These are phyloP conservation scores for Conoideocrella luteorostrata DNA, from an alignment of 2,329 filamentous ascomycete genomes.

Conservation along the genomic window DNA sequence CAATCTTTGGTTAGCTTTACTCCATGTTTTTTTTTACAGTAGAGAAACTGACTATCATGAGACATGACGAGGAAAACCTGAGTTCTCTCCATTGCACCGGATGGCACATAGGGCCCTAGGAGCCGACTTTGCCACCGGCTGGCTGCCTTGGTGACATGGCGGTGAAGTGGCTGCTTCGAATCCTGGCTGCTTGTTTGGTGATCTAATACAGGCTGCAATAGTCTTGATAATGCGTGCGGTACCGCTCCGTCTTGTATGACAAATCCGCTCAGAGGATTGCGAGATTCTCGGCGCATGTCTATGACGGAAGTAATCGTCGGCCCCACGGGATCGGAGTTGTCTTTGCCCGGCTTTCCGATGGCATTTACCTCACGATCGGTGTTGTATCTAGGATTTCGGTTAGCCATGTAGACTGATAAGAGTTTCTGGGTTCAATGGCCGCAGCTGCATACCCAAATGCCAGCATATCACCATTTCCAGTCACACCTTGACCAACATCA, in stretches of 20 bases:
- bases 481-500: constrained; percentile 52
- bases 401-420: no score
- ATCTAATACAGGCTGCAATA: constrained; percentile 53
- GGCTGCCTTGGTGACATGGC: constrained; percentile 8
- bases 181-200: constrained; percentile 28
- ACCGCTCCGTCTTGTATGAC: constrained; percentile 59
- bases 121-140: constrained; percentile 39
- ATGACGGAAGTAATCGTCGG: constrained; percentile 59
- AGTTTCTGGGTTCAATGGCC: no score
- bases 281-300: constrained; percentile 43
- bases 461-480: constrained; percentile 61
- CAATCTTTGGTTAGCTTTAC: neutral
- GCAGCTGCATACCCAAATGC: constrained; percentile 54
- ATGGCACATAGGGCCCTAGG: constrained; percentile 50
- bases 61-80: constrained; percentile 62
- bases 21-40: neutral
- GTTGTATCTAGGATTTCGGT: constrained; percentile 49
- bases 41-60: constrained; percentile 45
- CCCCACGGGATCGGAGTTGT: constrained; percentile 38
- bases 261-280: constrained; percentile 53
- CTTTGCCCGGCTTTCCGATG: constrained; percentile 35
- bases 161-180: constrained; percentile 14
- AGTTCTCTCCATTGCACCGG: constrained; percentile 52
- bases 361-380: constrained; percentile 50
- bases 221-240: constrained; percentile 47